Conservation (phyloP, 1,284 basidiomycete species). For the Tausonia pullulans region DNA sequence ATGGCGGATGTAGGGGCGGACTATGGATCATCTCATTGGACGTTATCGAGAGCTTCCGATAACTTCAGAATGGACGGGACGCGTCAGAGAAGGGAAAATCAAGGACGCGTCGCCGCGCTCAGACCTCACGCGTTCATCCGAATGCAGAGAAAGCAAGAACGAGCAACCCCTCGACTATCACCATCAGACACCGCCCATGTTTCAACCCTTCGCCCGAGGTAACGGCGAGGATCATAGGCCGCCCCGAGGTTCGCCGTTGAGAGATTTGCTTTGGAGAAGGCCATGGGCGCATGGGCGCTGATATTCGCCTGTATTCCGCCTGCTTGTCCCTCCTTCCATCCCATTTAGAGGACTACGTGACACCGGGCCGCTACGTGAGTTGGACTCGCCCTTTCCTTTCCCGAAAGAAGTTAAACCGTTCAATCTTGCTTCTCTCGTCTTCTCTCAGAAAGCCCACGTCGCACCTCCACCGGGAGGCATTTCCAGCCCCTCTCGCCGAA, state of each 20-base stretch:
- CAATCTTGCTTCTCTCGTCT: neutral
- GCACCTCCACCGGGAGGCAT: neutral
- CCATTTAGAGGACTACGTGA: neutral
- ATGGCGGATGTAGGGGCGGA: too few relatives aligned
- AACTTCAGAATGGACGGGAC: neutral
- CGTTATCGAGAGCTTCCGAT: neutral
- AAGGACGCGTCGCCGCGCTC: neutral
- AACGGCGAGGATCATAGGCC: too few relatives aligned
- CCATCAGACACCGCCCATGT: too few relatives aligned
- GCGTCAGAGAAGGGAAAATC: neutral
- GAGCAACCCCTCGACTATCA: neutral
- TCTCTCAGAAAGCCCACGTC: slow-evolving; percentile 2
- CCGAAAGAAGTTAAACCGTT: neutral
- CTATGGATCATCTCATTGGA: too few relatives aligned
- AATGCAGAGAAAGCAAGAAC: neutral
- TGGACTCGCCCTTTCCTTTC: neutral
- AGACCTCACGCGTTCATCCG: neutral
- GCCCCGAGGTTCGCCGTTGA: too few relatives aligned
- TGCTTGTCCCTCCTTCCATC: too few relatives aligned
- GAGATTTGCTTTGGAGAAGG: too few relatives aligned
- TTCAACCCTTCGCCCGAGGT: too few relatives aligned
- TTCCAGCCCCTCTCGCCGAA: neutral
- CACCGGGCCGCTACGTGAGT: slow-evolving; percentile 1
- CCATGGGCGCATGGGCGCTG: too few relatives aligned
- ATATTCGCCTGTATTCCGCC: too few relatives aligned